Evolutionary conservation across 2,329 filamentous ascomycete genomes (phyloP), one percentile per base, ranked within the genome.

Genomic region (Apiospora aurea): DNA sequence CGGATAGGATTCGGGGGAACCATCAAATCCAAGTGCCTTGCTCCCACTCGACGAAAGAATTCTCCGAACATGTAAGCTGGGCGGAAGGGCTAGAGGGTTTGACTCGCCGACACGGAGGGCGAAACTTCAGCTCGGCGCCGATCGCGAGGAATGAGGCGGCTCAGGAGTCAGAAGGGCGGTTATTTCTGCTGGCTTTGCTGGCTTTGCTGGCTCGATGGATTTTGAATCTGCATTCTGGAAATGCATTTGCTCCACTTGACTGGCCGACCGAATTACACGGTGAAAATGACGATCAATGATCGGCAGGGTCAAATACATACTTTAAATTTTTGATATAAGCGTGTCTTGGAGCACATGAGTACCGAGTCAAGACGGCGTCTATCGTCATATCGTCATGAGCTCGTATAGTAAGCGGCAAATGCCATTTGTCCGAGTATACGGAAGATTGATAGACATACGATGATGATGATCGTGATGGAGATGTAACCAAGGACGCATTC

Each of bases 61-160:
- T 64, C 34, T 41, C 57, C 57, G 34, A 38, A 13, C 1, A 8
- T 29, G 26, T 29, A 64, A 64, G 57, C 29, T 41, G 57, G 41
- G 21, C 34, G 21, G 4, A 41, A 47, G 46, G 53, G 53, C 26
- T 29, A 7, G 51, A 21, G 29, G 18, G 29, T 16, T 61, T n/a
- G 29, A 64, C 34, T 64, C 34, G 57, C 57, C 10, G 34, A 64
- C 34, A 34, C 29, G 41, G 14, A 41, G 21, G 34, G 57, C 57
- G 57, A 41, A 64, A 64, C 34, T 10, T 64, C 57, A 64, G 57
- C 57, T 24, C 57, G 21, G n/a, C 34, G 57, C 57, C 57, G 57
- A 64, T 64, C 57, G 29, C 34, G 26, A 29, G 26, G 26, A 41
- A 38, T 34, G 34, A 64, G 57, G 34, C 34, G 57, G 53, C 24